phyloP scores from a whole-genome alignment of 2,329 filamentous ascomycete genomes.

The Penicillium sclerotigenum region DNA sequence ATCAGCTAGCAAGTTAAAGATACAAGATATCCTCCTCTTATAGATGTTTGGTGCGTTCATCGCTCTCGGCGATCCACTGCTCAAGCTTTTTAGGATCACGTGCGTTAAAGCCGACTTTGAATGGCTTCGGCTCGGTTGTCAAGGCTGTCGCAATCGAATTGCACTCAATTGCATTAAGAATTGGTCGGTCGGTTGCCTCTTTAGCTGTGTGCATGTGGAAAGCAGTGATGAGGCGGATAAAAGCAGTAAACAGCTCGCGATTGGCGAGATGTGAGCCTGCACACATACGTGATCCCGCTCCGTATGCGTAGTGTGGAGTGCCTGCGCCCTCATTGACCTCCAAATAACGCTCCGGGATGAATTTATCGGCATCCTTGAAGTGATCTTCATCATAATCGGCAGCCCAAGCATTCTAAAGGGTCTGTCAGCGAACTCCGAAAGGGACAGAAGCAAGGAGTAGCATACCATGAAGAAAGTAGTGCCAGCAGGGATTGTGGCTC shows the following conservation, averaged over 20 bases:
- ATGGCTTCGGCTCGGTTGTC: slow-evolving; percentile 61
- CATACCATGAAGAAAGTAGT: slow-evolving; percentile 74
- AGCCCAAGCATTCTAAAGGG: slow-evolving; percentile 63
- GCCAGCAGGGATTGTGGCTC: slow-evolving; percentile 65
- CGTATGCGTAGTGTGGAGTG: slow-evolving; percentile 61
- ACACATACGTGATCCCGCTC: slow-evolving; percentile 63
- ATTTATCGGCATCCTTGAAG: slow-evolving; percentile 61
- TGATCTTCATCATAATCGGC: slow-evolving; percentile 69
- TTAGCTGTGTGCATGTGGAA: slow-evolving; percentile 54
- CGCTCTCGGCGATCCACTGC: slow-evolving; percentile 54
- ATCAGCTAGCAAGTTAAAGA: not conserved
- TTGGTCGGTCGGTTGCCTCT: slow-evolving; percentile 48
- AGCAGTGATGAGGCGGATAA: slow-evolving; percentile 57
- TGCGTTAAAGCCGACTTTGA: slow-evolving; percentile 56
- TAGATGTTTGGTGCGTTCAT: slow-evolving; percentile 51
- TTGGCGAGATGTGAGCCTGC: slow-evolving; percentile 62
- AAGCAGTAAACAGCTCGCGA: slow-evolving; percentile 60
- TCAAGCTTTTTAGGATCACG: slow-evolving; percentile 48
- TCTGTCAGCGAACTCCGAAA: not conserved
- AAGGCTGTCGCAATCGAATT: slow-evolving; percentile 57
- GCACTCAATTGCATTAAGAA: slow-evolving; percentile 57
- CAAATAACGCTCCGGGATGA: slow-evolving; percentile 70
- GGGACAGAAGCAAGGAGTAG: not conserved
- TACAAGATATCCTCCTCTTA: slow-evolving; percentile 19
- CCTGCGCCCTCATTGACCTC: slow-evolving; percentile 50